Evolutionary conservation across 2,329 filamentous ascomycete species (phyloP).

Genomic region (Apiospora marii): DNA sequence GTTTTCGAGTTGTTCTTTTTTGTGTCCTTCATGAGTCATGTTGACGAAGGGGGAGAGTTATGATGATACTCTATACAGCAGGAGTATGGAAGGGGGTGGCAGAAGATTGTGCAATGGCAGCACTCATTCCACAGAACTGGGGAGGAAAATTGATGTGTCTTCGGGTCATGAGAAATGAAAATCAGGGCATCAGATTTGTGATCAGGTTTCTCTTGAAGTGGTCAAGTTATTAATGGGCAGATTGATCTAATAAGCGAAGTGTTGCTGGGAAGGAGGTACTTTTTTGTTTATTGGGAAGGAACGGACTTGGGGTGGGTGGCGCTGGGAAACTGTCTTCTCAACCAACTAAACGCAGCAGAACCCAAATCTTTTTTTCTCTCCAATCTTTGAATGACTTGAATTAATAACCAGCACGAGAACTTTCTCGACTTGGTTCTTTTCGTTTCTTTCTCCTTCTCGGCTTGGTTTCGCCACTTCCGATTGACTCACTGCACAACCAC

Average conservation of each 20-base stretch:
- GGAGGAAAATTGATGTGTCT: not conserved
- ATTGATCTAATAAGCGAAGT: not conserved
- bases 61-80: not conserved
- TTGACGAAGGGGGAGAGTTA: not conserved
- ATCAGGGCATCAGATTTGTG: not conserved
- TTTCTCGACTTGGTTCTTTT: slow-evolving; percentile 1
- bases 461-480: not conserved
- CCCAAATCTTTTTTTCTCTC: not conserved
- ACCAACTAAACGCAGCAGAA: not conserved
- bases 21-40: not conserved
- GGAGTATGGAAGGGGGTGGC: not conserved
- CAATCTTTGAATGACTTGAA: not conserved
- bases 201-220: not conserved
- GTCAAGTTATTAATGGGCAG: not conserved
- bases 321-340: not conserved
- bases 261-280: not conserved
- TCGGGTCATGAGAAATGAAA: not conserved
- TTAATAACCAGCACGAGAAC: not conserved
- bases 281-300: not conserved
- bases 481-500: not conserved
- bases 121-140: not conserved
- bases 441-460: not conserved
- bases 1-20: not conserved
- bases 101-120: not conserved
- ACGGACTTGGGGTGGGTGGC: not conserved